Percentiles rank a stretch among this genome's conserved stretches.
phyloP scores from a whole-genome alignment of 768 basidiomycete genomes.

The Tulasnella sp. region DNA sequence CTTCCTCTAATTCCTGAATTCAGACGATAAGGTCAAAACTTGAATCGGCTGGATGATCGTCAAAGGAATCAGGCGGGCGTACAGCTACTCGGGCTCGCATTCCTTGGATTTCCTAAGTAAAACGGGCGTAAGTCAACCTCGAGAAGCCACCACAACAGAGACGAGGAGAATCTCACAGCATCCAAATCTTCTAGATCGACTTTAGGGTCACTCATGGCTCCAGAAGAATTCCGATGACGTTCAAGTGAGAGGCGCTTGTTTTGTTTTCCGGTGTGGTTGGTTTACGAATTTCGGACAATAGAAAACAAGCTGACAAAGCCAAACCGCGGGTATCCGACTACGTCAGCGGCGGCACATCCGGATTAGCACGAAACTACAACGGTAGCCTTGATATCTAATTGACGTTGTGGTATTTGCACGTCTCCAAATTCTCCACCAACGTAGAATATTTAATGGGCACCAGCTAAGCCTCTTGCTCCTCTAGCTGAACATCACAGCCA shows the following conservation, averaged over 20 bases:
- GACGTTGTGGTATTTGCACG: not conserved
- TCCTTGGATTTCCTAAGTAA: constrained; percentile 19
- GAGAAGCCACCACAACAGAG: too few relatives aligned
- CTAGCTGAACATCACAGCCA: not conserved
- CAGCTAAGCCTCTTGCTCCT: too few relatives aligned
- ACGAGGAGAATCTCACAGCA: not conserved
- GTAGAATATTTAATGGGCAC: too few relatives aligned
- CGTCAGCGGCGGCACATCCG: not conserved
- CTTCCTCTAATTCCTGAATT: not conserved
- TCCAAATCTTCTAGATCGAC: not conserved
- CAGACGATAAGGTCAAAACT: not conserved
- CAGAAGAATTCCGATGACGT: not conserved
- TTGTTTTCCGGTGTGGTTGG: not conserved
- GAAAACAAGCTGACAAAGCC: not conserved
- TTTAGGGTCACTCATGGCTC: not conserved
- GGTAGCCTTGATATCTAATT: too few relatives aligned
- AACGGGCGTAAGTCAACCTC: too few relatives aligned
- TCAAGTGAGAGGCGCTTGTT: not conserved
- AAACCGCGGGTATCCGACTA: not conserved
- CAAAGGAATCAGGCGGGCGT: not conserved
- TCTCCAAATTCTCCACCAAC: not conserved
- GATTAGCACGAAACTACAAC: too few relatives aligned
- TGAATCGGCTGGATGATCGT: not conserved
- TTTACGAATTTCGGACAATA: not conserved
- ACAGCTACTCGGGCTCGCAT: constrained; percentile 16